Evolutionary conservation across 116 monocot genomes (phyloP).

Genomic region (Iris pallida): DNA sequence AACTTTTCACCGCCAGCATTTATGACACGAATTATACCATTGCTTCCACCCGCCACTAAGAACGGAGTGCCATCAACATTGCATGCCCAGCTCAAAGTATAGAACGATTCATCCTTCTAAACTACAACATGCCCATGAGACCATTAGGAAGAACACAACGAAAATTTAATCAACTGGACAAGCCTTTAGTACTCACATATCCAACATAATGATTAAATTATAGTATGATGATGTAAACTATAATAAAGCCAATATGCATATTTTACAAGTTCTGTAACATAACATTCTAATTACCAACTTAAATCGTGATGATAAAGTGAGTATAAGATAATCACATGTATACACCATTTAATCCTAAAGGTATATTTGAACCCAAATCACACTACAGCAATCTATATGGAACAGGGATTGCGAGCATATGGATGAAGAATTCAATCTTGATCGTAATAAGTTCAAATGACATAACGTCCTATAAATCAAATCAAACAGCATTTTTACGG

Average conservation of each 20-base stretch:
- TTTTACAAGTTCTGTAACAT: not conserved
- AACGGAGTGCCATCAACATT: constrained; percentile 74
- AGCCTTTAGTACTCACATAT: too few relatives aligned
- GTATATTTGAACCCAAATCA: not conserved
- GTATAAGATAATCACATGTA: not conserved
- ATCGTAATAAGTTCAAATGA: too few relatives aligned
- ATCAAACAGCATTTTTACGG: too few relatives aligned
- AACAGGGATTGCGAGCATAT: not conserved
- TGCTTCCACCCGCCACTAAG: constrained; percentile 88
- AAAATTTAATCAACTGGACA: too few relatives aligned
- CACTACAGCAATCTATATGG: not conserved
- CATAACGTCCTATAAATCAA: too few relatives aligned
- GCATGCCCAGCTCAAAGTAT: constrained; percentile 94
- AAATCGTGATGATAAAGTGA: not conserved
- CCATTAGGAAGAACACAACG: not conserved
- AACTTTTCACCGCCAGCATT: constrained; percentile 80
- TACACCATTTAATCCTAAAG: not conserved
- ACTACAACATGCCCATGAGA: constrained; percentile 6
- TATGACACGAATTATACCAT: constrained; percentile 93
- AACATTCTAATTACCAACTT: not conserved
- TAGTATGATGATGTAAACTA: too few relatives aligned
- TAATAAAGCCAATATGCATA: not conserved
- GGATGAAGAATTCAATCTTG: too few relatives aligned
- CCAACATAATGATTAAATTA: too few relatives aligned
- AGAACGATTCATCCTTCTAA: constrained; percentile 96